Base-by-base conservation (phyloP, 371 early-diverging fungal genomes). In the Mucor racemosus region DNA sequence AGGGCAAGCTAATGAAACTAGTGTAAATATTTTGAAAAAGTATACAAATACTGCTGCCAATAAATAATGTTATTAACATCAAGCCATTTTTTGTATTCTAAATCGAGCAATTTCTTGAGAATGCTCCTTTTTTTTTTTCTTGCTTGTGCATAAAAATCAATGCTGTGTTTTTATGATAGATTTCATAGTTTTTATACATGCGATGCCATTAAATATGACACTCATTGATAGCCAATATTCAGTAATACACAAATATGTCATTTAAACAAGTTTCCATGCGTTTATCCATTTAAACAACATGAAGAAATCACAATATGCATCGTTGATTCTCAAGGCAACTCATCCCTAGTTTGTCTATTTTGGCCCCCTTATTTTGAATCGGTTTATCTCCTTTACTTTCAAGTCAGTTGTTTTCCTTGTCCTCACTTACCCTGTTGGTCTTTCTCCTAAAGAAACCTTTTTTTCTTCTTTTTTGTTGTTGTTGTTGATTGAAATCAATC, bases 1-100 rank as follows among this genome's bases (percentile, higher is more conserved):
- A 39, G 68, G 64, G 15, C 41, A 50, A 33, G 68, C 64, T 3
- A 26, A 68, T 68, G 64, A 68, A 59, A 21, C 63, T 0, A 68
- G 68, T 59, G 59, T 61, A 63, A 68, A 56, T 46, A 48, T 62
- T 50, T 39, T 38, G 44, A 59, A 68, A 54, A 31, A 9, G 19
- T 35, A 44, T 60, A 44, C 31, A 60, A 26, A 60, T 46, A 40
- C 42, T 41, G 9, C 11, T 41, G 42, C 15, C 31, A 53, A 58
- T 56, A 56, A 56, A 35, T 5, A 40, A 39, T 21, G 10, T 7
- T 9, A 26, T 5, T 31, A 11, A 14, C 26, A 26, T 58, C 8
- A 2, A 21, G 42, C 11, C 42, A 10, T 57, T 38, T 38, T 57
- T 39, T 19, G 58, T 40, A 26, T 39, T 39, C 56, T 56, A 56